Percentiles rank a stretch among this genome's conserved stretches.
Evolutionary conservation across 495 filamentous ascomycete genomes (phyloP).

Genomic region (Tetracladium marchalianum): DNA sequence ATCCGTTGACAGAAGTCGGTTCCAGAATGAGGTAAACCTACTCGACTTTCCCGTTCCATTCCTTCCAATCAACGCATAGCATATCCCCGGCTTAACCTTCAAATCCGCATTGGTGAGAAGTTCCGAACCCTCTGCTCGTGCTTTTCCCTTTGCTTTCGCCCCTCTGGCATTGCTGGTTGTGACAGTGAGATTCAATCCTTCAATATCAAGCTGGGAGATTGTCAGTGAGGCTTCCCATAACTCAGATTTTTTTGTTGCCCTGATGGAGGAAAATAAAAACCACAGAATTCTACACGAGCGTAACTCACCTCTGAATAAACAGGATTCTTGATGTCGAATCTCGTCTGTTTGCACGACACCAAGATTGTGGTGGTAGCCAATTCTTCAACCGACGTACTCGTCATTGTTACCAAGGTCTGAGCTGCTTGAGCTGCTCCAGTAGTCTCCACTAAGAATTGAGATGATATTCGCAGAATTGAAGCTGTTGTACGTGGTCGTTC

Average conservation of each 20-base stretch:
- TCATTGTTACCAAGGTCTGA: background rate
- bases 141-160: conserved; percentile 39
- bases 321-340: conserved; percentile 43
- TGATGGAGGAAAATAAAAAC: background rate
- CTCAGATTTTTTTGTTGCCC: too few species aligned
- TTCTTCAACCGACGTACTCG: conserved; percentile 23
- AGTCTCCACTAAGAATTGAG: too few species aligned
- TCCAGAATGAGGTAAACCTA: conserved; percentile 24
- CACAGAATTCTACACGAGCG: background rate
- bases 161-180: conserved; percentile 31
- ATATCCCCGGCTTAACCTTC: conserved; percentile 55
- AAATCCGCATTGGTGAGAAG: conserved; percentile 59
- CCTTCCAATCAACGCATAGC: conserved; percentile 65
- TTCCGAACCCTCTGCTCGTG: conserved; percentile 48
- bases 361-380: conserved; percentile 35
- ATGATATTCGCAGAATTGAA: too few species aligned
- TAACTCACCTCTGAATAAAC: conserved; percentile 39
- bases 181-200: conserved; percentile 54
- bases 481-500: too few species aligned
- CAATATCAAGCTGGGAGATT: conserved; percentile 48
- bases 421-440: background rate
- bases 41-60: conserved; percentile 80
- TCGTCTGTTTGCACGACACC: conserved; percentile 46
- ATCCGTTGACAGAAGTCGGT: background rate
- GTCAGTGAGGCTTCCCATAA: background rate